Base-by-base conservation (phyloP, 176 grass and related monocot species). In the Dactylis glomerata region DNA sequence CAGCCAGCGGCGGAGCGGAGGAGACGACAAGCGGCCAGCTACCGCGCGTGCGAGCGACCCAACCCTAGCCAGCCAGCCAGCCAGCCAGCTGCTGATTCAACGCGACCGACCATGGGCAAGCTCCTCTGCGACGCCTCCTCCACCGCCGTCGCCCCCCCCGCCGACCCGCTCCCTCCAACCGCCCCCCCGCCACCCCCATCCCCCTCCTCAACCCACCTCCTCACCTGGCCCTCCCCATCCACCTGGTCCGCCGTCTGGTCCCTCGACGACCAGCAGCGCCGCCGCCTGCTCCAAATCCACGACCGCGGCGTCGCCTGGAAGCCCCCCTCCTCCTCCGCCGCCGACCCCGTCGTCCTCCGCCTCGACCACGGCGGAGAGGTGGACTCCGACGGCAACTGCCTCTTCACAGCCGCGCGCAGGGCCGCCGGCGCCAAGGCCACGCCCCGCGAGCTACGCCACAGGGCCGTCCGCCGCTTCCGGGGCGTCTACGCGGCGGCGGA, bases 321-420 rank as follows among this genome's bases (percentile, higher is more conserved):
- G 81, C 91, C 73, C 31, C 75, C 91, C 0, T 5, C 62, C 31
- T 13, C 67, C 20, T 6, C 7, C 33, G 19, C 16, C 6, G 3
- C 19, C 24, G 1, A 51, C 3, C 74, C 79, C 10, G 73, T 83
- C 81, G 87, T 93, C 57, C 92, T 95, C 80, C 83, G 93, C 64
- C 89, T 98, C 24, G 93, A 93, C 66, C 93, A 98, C 67, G 96
- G 86, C 73, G 93, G 96, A 6, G 91, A 95, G 83, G 96, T 98
- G 51, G 91, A 96, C n/a, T 82, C 93, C 57, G 93, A 98, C 33
- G 91, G 96, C 19, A 98, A 98, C 86, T 98, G 96, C 86, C 89
- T 95, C 64, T 98, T 98, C 83, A 93, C 96, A 9, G 91, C 96
- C 4, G 91, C 86, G 1, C 85, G 91, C 42, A 87, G 81, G 81